Percentiles rank a stretch among this genome's conserved stretches.
phyloP scores from a whole-genome alignment of 140 eudicot genomes.

The Anethum foeniculum region DNA sequence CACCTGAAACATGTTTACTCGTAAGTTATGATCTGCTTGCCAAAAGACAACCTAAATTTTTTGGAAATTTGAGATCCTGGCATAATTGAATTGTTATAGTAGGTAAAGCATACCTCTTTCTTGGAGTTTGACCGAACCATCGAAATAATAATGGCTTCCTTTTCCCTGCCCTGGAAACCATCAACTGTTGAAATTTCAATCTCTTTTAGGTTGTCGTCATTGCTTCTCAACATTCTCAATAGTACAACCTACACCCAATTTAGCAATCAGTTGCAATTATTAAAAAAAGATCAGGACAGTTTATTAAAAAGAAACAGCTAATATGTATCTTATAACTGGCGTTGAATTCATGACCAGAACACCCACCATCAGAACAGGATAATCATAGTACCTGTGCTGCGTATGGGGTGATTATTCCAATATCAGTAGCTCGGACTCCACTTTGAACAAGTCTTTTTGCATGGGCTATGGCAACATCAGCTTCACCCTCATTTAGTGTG shows the following conservation, averaged over 20 bases:
- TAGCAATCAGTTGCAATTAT: background rate
- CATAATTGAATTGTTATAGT: background rate
- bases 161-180: constrained; percentile 97
- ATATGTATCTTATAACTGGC: background rate
- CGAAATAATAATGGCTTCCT: constrained; percentile 90
- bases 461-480: constrained; percentile 87
- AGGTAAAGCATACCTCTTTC: constrained; percentile 56
- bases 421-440: constrained; percentile 57
- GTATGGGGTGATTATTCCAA: constrained; percentile 20
- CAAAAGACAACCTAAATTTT: background rate
- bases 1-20: constrained; percentile 39
- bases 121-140: constrained; percentile 97
- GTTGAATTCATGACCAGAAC: background rate
- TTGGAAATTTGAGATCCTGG: too few species aligned
- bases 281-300: background rate
- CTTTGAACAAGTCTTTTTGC: constrained; percentile 78
- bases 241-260: constrained; percentile 53
- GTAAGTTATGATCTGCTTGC: background rate
- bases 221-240: constrained; percentile 59
- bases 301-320: background rate
- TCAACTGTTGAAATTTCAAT: constrained; percentile 92
- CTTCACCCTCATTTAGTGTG: constrained; percentile 95
- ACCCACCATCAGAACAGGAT: background rate
- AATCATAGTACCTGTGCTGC: constrained; percentile 68
- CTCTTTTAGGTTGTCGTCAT: constrained; percentile 67